A percentile compares a stretch with the other conserved stretches of the same genome.
Conservation (phyloP, 305 asterid species). For the Rubia occidens region DNA sequence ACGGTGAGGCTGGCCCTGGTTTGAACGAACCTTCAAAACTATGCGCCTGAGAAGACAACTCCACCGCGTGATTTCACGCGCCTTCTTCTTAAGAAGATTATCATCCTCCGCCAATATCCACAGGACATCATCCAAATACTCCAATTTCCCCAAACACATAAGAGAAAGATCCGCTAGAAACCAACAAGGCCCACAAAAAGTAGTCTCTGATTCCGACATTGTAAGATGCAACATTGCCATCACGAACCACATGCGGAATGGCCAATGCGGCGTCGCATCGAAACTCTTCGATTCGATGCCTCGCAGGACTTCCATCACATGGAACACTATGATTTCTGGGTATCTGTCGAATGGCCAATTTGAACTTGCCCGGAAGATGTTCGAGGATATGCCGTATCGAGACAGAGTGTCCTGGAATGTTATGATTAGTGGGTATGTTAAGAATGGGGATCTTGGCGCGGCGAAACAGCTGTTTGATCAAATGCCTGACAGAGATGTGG, state of each 20-base stretch:
- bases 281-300: conserved; percentile 65
- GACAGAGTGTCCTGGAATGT: conserved; percentile 68
- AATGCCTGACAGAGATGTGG: conserved; percentile 76
- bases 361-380: conserved; percentile 44
- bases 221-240: conserved; percentile 66
- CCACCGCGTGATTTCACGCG: conserved; percentile 29
- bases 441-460: conserved; percentile 47
- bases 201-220: conserved; percentile 35
- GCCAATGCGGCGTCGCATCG: conserved; percentile 56
- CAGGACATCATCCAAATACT: neutral
- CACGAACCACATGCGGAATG: conserved; percentile 64
- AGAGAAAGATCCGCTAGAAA: conserved; percentile 1
- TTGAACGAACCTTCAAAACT: conserved; percentile 8
- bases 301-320: conserved; percentile 52
- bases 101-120: conserved; percentile 7
- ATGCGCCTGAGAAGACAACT: conserved; percentile 41
- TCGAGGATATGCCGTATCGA: conserved; percentile 57
- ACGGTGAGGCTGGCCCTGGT: no score
- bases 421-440: conserved; percentile 60
- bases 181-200: conserved; percentile 11
- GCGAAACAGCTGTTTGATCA: conserved; percentile 69
- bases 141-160: conserved; percentile 23
- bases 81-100: conserved; percentile 14
- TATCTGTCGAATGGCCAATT: conserved; percentile 44
- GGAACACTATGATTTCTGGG: conserved; percentile 78